Conservation (phyloP, 108 stramenopile species). For the Pinguiococcus pyrenoidosus region DNA sequence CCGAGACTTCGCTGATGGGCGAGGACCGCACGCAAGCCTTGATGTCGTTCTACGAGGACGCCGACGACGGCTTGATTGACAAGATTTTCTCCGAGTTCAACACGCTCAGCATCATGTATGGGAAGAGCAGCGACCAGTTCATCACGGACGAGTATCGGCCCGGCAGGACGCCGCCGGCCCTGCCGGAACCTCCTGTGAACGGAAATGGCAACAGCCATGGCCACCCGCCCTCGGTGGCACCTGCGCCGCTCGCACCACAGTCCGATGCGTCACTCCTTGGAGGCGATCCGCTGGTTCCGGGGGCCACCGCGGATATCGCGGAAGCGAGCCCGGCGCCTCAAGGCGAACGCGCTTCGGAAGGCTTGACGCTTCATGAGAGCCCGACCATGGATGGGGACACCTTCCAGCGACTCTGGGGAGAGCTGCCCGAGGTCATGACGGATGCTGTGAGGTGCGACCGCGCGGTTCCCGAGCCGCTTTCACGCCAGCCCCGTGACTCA, state of each 20-base stretch:
- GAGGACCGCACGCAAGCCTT: constrained; percentile 12
- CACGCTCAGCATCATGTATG: constrained; percentile 83
- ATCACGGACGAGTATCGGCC: constrained; percentile 59
- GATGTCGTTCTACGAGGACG: constrained; percentile 64
- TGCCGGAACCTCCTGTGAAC: neutral
- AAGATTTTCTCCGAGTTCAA: constrained; percentile 82
- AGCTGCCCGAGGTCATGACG: neutral
- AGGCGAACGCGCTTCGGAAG: neutral
- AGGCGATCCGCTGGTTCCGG: neutral
- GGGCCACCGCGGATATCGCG: neutral
- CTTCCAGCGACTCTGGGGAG: neutral
- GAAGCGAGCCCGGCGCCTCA: constrained; percentile 6
- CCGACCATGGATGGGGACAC: neutral
- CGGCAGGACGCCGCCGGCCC: neutral
- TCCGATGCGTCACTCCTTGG: too few relatives aligned
- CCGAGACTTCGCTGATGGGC: constrained; percentile 46
- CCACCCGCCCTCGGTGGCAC: too few relatives aligned
- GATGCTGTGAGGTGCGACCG: too few relatives aligned
- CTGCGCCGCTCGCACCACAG: too few relatives aligned
- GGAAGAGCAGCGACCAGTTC: constrained; percentile 71
- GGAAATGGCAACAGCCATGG: constrained; percentile 2
- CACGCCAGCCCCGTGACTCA: too few relatives aligned
- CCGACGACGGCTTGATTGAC: constrained; percentile 51
- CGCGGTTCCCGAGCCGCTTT: too few relatives aligned
- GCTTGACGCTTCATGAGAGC: neutral